Evolutionary conservation across 2,329 filamentous ascomycete genomes (phyloP).

Genomic region (Stachybotrys echinatus): DNA sequence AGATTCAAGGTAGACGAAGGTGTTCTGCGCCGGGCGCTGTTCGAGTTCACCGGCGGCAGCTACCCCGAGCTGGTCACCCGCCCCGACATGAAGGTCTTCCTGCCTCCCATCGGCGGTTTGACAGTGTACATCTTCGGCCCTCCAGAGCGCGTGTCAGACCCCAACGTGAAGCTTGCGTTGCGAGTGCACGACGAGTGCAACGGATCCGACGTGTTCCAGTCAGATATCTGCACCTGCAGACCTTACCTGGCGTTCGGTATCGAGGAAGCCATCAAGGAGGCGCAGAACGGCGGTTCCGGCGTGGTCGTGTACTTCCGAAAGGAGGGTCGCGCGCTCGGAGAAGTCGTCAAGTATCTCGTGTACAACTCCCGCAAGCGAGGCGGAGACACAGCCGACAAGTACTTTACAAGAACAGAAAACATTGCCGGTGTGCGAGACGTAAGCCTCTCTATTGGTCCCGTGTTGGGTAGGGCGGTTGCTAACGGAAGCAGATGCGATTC

Average conservation of each 20-base stretch:
- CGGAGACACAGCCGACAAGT: conserved; percentile 70
- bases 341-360: conserved; percentile 78
- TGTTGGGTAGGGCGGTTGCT: neutral
- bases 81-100: conserved; percentile 12
- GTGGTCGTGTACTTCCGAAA: conserved; percentile 97
- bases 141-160: conserved; percentile 9
- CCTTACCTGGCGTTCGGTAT: conserved; percentile 90
- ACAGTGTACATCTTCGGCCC: conserved; percentile 13
- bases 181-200: conserved; percentile 53
- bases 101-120: conserved; percentile 12
- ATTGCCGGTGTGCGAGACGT: conserved; percentile 61
- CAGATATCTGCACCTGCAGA: conserved; percentile 87
- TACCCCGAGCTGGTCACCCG: conserved; percentile 11
- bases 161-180: conserved; percentile 10
- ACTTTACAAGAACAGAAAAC: conserved; percentile 90
- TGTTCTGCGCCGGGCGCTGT: conserved; percentile 8
- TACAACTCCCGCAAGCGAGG: conserved; percentile 72
- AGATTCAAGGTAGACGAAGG: conserved; percentile 11
- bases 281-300: conserved; percentile 81
- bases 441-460: neutral
- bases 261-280: conserved; percentile 87
- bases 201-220: conserved; percentile 87
- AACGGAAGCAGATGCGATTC: conserved; percentile 71
- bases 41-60: conserved; percentile 11
- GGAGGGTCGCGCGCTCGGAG: conserved; percentile 81